A percentile compares a stretch with the other conserved stretches of the same genome.
phyloP scores from a whole-genome alignment of 345 rosid species.

The Populus nigra region DNA sequence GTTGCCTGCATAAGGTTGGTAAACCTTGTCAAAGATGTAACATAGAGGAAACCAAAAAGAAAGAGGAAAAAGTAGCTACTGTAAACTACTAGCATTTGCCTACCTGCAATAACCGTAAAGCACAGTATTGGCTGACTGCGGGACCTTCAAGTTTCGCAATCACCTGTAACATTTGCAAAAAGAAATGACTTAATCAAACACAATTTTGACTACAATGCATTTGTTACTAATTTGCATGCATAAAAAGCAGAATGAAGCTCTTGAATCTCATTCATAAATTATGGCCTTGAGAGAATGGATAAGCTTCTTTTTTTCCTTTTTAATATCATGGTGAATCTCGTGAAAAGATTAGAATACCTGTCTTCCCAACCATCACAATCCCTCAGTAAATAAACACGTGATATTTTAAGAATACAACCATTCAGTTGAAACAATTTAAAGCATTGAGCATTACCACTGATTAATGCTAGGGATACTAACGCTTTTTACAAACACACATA shows the following conservation, averaged over 20 bases:
- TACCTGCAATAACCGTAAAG: constrained; percentile 91
- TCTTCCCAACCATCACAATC: background rate
- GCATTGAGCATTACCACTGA: background rate
- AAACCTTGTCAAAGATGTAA: constrained; percentile 16
- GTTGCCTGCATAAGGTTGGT: constrained; percentile 66
- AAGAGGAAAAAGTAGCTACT: background rate
- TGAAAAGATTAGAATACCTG: background rate
- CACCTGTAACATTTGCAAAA: constrained; percentile 48
- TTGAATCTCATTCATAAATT: background rate
- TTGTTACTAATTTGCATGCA: background rate
- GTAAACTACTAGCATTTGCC: constrained; percentile 6
- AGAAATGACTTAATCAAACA: background rate
- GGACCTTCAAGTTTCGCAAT: constrained; percentile 98
- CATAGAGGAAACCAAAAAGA: constrained; percentile 4
- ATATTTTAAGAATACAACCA: background rate
- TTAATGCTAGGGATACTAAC: background rate
- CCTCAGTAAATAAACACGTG: background rate
- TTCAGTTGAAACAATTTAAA: background rate
- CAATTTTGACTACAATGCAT: background rate
- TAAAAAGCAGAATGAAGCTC: background rate
- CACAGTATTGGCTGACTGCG: constrained; percentile 95
- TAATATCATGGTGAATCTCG: background rate
- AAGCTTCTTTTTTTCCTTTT: background rate
- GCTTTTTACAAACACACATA: background rate
- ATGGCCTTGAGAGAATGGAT: background rate